Percentiles rank a stretch among this genome's conserved stretches.
phyloP scores from a whole-genome alignment of 2,329 filamentous ascomycete species.

The Cladophialophora chaetospira region DNA sequence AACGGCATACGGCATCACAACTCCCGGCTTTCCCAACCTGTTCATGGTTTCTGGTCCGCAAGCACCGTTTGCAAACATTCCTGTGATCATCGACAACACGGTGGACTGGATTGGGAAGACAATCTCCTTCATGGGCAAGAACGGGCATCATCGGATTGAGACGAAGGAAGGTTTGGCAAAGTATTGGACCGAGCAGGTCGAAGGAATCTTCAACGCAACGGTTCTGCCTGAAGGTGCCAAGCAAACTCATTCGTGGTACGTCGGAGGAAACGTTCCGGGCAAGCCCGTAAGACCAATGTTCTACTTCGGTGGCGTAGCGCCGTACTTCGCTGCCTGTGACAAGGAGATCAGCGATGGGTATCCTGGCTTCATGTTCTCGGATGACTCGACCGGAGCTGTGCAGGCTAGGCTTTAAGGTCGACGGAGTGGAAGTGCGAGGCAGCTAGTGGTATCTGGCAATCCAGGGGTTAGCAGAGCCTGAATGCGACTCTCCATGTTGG shows the following conservation, averaged over 20 bases:
- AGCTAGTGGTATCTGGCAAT: too few species aligned
- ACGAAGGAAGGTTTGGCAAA: slow-evolving; percentile 48
- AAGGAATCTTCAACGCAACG: slow-evolving; percentile 48
- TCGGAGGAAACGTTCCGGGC: slow-evolving; percentile 58
- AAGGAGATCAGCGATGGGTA: slow-evolving; percentile 19
- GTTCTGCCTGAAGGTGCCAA: slow-evolving; percentile 50
- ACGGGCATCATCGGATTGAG: slow-evolving; percentile 53
- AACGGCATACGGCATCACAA: slow-evolving; percentile 46
- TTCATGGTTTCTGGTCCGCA: slow-evolving; percentile 58
- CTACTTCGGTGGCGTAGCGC: slow-evolving; percentile 21
- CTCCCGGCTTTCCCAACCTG: slow-evolving; percentile 50
- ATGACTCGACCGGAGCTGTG: not conserved
- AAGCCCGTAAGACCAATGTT: slow-evolving; percentile 40
- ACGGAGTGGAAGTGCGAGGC: too few species aligned
- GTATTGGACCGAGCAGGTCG: slow-evolving; percentile 53
- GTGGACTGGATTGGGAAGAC: slow-evolving; percentile 51
- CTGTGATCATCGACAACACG: slow-evolving; percentile 55
- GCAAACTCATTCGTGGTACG: slow-evolving; percentile 52
- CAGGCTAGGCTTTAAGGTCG: slow-evolving; percentile 7
- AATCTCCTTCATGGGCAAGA: slow-evolving; percentile 10
- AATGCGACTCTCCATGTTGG: too few species aligned
- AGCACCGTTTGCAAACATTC: slow-evolving; percentile 54
- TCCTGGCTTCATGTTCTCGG: slow-evolving; percentile 17
- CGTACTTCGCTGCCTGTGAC: slow-evolving; percentile 15
- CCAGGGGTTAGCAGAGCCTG: too few species aligned